Evolutionary conservation across 2,329 filamentous ascomycete genomes (phyloP).

Genomic region (Aspergillus viridinutans): DNA sequence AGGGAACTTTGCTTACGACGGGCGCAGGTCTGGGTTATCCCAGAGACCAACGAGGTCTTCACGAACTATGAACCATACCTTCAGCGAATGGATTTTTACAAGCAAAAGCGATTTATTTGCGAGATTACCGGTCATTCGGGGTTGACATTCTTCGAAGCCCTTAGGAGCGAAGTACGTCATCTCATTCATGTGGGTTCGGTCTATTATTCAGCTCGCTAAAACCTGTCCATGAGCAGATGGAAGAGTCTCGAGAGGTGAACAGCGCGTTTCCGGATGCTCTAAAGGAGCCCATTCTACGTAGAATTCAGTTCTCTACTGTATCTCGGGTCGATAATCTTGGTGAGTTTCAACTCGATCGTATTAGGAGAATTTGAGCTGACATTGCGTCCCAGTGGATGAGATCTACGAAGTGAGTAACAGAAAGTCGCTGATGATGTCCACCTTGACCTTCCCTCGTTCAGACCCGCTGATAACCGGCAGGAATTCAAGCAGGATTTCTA

Average conservation of each 20-base stretch:
- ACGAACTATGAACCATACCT: conserved; percentile 83
- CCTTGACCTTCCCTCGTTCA: conserved; percentile 7
- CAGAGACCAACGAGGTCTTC: conserved; percentile 87
- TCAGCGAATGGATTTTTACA: conserved; percentile 85
- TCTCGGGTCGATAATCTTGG: conserved; percentile 81
- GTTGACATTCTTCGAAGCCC: conserved; percentile 86
- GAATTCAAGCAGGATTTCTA: conserved; percentile 88
- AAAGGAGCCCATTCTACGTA: conserved; percentile 83
- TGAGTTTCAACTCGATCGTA: conserved; percentile 33
- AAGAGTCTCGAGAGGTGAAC: conserved; percentile 83
- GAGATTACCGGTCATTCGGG: conserved; percentile 92
- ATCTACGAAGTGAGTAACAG: conserved; percentile 44
- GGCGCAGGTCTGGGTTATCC: conserved; percentile 81
- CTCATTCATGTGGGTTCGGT: conserved; percentile 1
- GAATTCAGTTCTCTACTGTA: conserved; percentile 85
- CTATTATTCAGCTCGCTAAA: conserved; percentile 4
- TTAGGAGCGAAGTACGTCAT: conserved; percentile 76
- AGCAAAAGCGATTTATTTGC: conserved; percentile 89
- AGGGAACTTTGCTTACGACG: conserved; percentile 7
- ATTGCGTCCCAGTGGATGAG: conserved; percentile 41
- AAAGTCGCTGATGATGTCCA: neutral
- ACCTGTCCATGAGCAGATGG: conserved; percentile 48
- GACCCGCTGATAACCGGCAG: conserved; percentile 23
- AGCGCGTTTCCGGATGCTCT: conserved; percentile 86
- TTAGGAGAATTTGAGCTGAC: conserved; percentile 15